Evolutionary conservation across 495 filamentous ascomycete species (phyloP), one percentile per base, ranked within the genome.

Genomic region (Aspergillus cavernicola): DNA sequence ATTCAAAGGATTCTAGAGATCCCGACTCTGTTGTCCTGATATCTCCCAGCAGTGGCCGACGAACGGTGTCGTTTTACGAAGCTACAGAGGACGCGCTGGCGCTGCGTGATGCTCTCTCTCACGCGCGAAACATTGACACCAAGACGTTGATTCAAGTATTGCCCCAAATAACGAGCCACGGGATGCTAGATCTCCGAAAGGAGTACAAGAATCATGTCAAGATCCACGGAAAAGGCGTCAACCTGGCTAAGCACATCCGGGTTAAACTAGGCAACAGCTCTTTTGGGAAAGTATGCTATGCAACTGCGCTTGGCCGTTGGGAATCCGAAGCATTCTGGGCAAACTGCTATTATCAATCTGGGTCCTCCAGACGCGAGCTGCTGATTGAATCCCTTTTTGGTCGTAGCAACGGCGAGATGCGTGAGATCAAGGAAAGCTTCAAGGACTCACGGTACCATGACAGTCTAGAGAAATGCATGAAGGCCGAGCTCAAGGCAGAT

Each of bases 241-340:
- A 97, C 70, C 80, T 98, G 43, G 89, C 93, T 49, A 98, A 98
- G 67, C 93, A 97, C 74, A 88, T 97, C 63, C 92, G 93, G 45
- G 58, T 82, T 33, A 84, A 83, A 38, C 78, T 87, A 8, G 81
- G 86, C 12, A 82, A 85, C 60, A 89, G 89, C 61, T 59, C 70
- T 48, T 86, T 97, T 51, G 90, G 90, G 69, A 97, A 97, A 67
- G 85, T 87, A 9, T 87, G 83, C 61, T 97, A 96, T 65, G 87
- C 89, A 5, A 90, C 88, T 6, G 92, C 93, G 9, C 82, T 97
- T 0, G 93, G 95, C 2, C 78, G 83, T 39, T 98, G 90, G 87
- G 93, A 97, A 73, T 85, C 82, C 46, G 93, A 98, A 67, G 92
- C 89, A 1, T 97, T 93, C 76, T 98, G 93, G 90, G 92, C 95